Percentiles rank a stretch among this genome's conserved stretches.
Conservation (phyloP, 345 rosid genomes). For the Anastatica hierochuntica region DNA sequence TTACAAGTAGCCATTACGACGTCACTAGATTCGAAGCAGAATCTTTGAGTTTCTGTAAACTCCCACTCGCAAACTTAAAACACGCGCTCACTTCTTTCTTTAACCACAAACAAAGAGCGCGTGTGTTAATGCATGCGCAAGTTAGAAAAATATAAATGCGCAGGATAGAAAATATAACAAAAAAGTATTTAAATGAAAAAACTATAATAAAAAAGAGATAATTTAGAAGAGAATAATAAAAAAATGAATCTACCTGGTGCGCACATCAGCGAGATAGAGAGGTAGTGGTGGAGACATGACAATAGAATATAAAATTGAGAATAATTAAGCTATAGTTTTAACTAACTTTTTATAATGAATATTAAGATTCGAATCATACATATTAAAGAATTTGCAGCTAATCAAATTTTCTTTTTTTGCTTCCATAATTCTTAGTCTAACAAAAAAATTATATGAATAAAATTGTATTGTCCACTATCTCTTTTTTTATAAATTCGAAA, state of each 20-base stretch:
- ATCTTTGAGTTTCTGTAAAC: neutral
- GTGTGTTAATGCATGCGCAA: too few species aligned
- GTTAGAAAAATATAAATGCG: too few species aligned
- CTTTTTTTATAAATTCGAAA: neutral
- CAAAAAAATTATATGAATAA: neutral
- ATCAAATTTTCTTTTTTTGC: neutral
- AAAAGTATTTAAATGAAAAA: too few species aligned
- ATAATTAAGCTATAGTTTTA: neutral
- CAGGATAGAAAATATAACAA: too few species aligned
- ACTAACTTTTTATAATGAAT: neutral
- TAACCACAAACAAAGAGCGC: neutral
- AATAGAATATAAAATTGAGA: neutral
- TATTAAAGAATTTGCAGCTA: slow-evolving; percentile 1
- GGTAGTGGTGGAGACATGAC: slow-evolving; percentile 24
- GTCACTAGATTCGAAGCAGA: slow-evolving; percentile 15
- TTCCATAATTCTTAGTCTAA: neutral
- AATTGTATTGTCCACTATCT: neutral
- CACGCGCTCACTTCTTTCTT: neutral
- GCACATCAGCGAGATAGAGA: slow-evolving; percentile 26
- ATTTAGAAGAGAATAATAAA: neutral
- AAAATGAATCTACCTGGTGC: slow-evolving; percentile 28
- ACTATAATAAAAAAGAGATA: neutral
- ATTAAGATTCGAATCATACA: slow-evolving; percentile 10
- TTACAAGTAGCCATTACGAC: slow-evolving; percentile 16
- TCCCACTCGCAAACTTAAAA: neutral